Evolutionary conservation across 176 grass and related monocot genomes (phyloP), one percentile per base, ranked within the genome.

Genomic region (Melocanna baccifera): DNA sequence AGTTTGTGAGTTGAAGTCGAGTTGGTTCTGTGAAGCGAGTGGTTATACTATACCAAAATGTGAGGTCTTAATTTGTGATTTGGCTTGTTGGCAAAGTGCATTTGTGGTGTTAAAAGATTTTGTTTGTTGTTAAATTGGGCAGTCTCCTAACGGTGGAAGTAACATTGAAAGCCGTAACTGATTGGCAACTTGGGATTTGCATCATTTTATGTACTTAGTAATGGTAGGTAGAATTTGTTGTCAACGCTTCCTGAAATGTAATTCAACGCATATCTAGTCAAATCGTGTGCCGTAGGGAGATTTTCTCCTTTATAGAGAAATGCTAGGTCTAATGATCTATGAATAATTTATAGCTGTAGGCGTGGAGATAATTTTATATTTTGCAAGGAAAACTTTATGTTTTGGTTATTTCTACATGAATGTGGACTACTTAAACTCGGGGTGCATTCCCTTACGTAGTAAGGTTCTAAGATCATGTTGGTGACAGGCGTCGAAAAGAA

Each of bases 311-410:
- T 62, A 7, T 43, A 18, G 57, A 58, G 57, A 62, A 86, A 86
- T 30, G 45, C 4, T 68, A 52, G 64, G 43, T 63, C 34, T 71
- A 55, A 13, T 81, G 20, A 73, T 75, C 30, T 67, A 5, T 41
- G 14, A 51, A 28, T 55, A 18, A 28, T 51, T 55, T 43, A 11
- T 43, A 85, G 45, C 22, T 75, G 66, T 51, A 62, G n/a, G 28
- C 51, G 41, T 76, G 39, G 52, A 53, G 6, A 52, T 36, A n/a
- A 76, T 86, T 74, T 47, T 23, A 62, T 52, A 28, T 69, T 84
- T 75, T 85, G 14, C 25, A 43, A 71, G 42, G 51, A 29, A 48
- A 79, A 37, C 11, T 82, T 87, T 82, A 4, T 62, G 12, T 74
- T 20, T 67, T 69, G 3, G 11, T 48, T 46, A n/a, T 28, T 57